Evolutionary conservation across 2,329 filamentous ascomycete genomes (phyloP), one percentile per base, ranked within the genome.

Genomic region (Claviceps monticola): DNA sequence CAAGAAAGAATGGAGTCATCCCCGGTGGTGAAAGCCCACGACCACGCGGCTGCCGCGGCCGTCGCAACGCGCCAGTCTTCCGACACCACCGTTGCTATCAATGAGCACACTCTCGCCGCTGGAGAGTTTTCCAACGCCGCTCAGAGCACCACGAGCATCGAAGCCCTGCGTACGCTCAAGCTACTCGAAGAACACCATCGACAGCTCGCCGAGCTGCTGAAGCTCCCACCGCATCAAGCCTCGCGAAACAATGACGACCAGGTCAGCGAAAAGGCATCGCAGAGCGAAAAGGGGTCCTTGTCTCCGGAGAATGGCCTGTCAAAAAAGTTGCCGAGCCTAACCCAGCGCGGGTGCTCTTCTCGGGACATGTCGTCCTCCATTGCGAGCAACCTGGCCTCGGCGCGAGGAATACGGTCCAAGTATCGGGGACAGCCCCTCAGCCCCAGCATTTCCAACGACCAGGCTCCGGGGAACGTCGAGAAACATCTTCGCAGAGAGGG

Each of bases 101-200:
- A 85, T 62, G 87, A 95, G 66, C 91, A 97, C 68, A 83, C 90
- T 50, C 75, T 86, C 53, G 93, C 93, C 39, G 91, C 93, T 2
- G 84, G 83, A 56, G 88, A 95, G 65, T 97, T 95, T 66, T 83
- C 88, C 55, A 83, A 84, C 55, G 90, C 89, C 34, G 83, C 87
- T n/a, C 78, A 80, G 55, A 77, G 71, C 47, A 95, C 88, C 7
- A 74, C 73, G 42, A 79, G 74, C 62, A 64, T 75, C 56, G 76
- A 95, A 74, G 91, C 90, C 14, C 70, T 95, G 48, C 82, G 93
- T 50, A 93, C 90, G 9, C 74, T 98, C 54, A 80, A 79, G 57
- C 78, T 97, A 2, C 82, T 98, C 53, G 88, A 96, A 67, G 78
- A 86, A 56, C 88, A 98, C 65, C 93, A 98, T 65, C 80, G 82